Base-by-base conservation (phyloP, 768 basidiomycete species). In the Gyrodon lividus region DNA sequence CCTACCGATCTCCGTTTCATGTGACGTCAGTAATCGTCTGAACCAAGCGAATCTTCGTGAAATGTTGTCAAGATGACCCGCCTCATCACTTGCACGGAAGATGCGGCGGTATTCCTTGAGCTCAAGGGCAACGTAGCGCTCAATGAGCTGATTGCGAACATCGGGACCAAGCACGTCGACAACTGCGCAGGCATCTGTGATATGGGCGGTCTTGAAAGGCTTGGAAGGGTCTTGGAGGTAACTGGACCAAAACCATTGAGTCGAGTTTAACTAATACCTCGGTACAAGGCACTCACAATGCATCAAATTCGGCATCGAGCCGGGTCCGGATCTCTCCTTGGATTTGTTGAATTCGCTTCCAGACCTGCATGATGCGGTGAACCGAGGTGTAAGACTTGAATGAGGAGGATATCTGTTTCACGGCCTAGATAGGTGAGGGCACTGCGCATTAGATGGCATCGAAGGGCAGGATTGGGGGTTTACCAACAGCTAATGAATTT, bases 11-110 rank as follows among this genome's bases (percentile, higher is more conserved):
- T 97, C 95, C 7, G 89, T 78, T 59, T 98, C 95, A 66, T 97
- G 91, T 5, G 81, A 83, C 51, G 86, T 83, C 19, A 99, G 72
- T 26, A 94, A 68, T 24, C 95, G 81, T 19, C 89, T 77, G 71
- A 98, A 98, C 94, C 95, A 99, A 4, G 94, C 92, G 59, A 92
- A 98, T 37, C 97, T 82, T 14, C 97, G 77, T 0, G 92, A 83
- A 6, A 97, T 78, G 57, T 99, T 99, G 72, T 99, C 97, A 41
- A 99, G 76, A 61, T 97, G 92, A 4, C 96, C 97, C 2, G 97
- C 93, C 70, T 98, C 97, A 56, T 97, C 94, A 5, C 85, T 86
- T 6, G 89, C 82, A 43, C 89, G 84, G 72, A 99, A 98, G 64
- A 99, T 95, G 19, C 94, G 86, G 10, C 94, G 86, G 66, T 98